Evolutionary conservation across 2,329 filamentous ascomycete genomes (phyloP).

Genomic region (Amphichorda felina): DNA sequence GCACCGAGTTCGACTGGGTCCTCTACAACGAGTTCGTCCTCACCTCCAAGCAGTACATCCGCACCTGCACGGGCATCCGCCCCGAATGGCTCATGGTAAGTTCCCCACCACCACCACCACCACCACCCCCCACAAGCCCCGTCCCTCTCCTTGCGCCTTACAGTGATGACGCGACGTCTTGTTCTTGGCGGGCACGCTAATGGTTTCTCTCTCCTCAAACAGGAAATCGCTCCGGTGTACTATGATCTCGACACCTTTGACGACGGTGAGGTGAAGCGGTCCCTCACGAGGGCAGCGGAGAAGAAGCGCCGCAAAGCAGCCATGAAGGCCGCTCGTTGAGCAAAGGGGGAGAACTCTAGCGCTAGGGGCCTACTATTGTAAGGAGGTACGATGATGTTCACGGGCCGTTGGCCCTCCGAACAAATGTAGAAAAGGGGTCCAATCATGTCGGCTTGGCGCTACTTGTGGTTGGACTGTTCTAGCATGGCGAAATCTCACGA

Average conservation of each 20-base stretch:
- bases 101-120: too few relatives aligned
- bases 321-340: constrained; percentile 35
- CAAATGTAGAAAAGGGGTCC: too few relatives aligned
- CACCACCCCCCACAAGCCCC: constrained; percentile 3
- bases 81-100: constrained; percentile 89
- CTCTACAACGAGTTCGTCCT: constrained; percentile 98
- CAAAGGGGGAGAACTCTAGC: too few relatives aligned
- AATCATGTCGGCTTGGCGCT: too few relatives aligned
- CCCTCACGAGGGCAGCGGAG: constrained; percentile 43
- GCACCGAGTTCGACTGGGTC: constrained; percentile 88
- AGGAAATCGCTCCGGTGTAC: constrained; percentile 90
- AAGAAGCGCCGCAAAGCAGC: constrained; percentile 49
- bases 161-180: neutral
- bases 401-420: too few relatives aligned
- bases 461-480: too few relatives aligned
- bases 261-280: constrained; percentile 75
- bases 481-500: too few relatives aligned
- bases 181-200: neutral
- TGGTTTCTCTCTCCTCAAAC: neutral
- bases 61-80: constrained; percentile 82
- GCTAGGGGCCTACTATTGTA: too few relatives aligned
- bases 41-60: constrained; percentile 95
- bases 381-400: too few relatives aligned
- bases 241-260: constrained; percentile 77
- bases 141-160: neutral